Percentiles rank a stretch among this genome's conserved stretches.
Conservation (phyloP, 1,284 basidiomycete species). For the Ceratobasidium sp. region DNA sequence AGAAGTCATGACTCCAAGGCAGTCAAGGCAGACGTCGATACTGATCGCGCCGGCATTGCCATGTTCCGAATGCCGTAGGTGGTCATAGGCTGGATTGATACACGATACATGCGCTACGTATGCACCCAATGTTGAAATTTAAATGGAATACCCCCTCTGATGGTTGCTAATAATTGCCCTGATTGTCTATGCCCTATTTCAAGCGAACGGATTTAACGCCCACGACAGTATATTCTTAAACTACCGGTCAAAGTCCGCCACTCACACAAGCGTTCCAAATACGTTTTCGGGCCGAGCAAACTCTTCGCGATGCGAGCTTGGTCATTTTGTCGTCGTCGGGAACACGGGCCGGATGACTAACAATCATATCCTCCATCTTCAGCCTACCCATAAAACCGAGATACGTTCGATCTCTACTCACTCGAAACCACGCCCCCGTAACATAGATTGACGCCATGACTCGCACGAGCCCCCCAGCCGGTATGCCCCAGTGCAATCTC, state of each 20-base stretch:
- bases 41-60: constrained; percentile 63
- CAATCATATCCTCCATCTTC: not conserved
- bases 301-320: not conserved
- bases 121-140: no score
- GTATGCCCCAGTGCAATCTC: not conserved
- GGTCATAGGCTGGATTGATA: not conserved
- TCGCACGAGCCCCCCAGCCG: constrained; percentile 32
- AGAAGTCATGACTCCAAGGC: constrained; percentile 62
- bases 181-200: no score
- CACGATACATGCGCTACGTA: no score
- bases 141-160: no score
- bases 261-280: not conserved
- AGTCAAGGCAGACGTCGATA: constrained; percentile 63
- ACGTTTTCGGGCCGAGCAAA: not conserved
- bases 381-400: not conserved
- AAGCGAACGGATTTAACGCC: not conserved
- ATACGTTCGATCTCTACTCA: not conserved
- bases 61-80: constrained; percentile 67
- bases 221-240: not conserved
- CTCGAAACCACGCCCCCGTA: not conserved
- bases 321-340: not conserved
- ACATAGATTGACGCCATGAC: constrained; percentile 1
- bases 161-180: no score
- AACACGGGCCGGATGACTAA: constrained; percentile 6
- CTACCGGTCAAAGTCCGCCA: not conserved